Conservation (phyloP, 2,329 filamentous ascomycete genomes). For the Aulographum hederae region DNA sequence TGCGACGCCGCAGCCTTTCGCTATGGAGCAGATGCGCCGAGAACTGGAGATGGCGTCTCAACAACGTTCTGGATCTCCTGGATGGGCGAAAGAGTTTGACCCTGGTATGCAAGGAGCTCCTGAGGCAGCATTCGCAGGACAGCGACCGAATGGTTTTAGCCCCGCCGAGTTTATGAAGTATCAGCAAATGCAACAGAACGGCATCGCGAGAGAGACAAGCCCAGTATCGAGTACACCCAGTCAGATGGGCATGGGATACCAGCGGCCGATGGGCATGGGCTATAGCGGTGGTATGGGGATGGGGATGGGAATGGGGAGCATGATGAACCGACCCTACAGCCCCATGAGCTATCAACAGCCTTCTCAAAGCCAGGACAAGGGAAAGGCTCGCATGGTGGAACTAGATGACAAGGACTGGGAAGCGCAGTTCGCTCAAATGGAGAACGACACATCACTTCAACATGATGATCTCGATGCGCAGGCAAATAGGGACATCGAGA, state of each 20-base stretch:
- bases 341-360: constrained; percentile 11
- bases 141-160: constrained; percentile 38
- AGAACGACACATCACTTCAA: constrained; percentile 41
- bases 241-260: constrained; percentile 15
- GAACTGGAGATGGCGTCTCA: constrained; percentile 39
- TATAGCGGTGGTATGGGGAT: constrained; percentile 32
- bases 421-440: constrained; percentile 83
- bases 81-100: constrained; percentile 48
- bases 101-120: constrained; percentile 38
- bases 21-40: constrained; percentile 47
- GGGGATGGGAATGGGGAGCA: constrained; percentile 36
- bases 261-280: constrained; percentile 34
- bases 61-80: constrained; percentile 31
- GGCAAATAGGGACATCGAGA: constrained; percentile 61
- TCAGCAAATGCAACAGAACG: constrained; percentile 50
- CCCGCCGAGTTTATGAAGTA: constrained; percentile 79
- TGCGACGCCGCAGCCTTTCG: constrained; percentile 36
- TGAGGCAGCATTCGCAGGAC: constrained; percentile 44
- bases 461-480: constrained; percentile 34
- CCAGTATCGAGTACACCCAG: constrained; percentile 28
- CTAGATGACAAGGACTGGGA: constrained; percentile 91
- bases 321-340: constrained; percentile 25
- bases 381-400: constrained; percentile 68
- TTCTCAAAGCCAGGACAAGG: constrained; percentile 46
- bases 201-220: constrained; percentile 39